phyloP scores from a whole-genome alignment of 768 basidiomycete species.

The Suillus spraguei region DNA sequence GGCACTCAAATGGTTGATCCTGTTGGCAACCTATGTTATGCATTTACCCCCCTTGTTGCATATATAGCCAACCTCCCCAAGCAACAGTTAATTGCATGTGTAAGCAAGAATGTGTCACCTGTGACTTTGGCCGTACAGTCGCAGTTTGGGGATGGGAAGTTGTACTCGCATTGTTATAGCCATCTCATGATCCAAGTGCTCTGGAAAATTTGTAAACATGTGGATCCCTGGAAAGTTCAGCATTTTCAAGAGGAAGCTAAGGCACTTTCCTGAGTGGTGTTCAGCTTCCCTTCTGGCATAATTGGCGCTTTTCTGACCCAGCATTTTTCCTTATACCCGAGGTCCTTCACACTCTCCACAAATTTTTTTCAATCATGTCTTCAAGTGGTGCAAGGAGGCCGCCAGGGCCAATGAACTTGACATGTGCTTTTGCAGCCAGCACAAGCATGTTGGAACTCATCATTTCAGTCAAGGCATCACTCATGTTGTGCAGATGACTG shows the following conservation, averaged over 20 bases:
- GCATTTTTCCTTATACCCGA: conserved; percentile 37
- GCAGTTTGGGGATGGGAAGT: conserved; percentile 15
- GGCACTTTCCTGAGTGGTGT: conserved; percentile 12
- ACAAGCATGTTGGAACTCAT: conserved; percentile 35
- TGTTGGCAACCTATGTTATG: conserved; percentile 3
- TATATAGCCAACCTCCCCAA: conserved; percentile 20
- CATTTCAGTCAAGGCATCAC: conserved; percentile 43
- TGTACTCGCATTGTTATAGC: conserved; percentile 7
- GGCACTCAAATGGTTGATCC: conserved; percentile 26
- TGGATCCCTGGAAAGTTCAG: conserved; percentile 29
- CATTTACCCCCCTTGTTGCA: conserved; percentile 17
- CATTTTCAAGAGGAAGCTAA: conserved; percentile 27
- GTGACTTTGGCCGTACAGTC: conserved; percentile 15
- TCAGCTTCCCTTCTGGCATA: conserved; percentile 37
- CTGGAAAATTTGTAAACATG: neutral
- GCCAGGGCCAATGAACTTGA: conserved; percentile 37
- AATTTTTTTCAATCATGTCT: too few species aligned
- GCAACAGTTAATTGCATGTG: conserved; percentile 17
- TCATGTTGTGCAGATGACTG: conserved; percentile 43
- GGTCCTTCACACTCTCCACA: conserved; percentile 18
- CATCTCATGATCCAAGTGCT: conserved; percentile 12
- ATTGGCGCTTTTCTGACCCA: conserved; percentile 38
- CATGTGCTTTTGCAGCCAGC: conserved; percentile 37
- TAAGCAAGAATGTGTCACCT: conserved; percentile 17
- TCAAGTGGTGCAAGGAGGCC: conserved; percentile 38